phyloP scores from a whole-genome alignment of 768 basidiomycete species.

The Boletus reticulatus region DNA sequence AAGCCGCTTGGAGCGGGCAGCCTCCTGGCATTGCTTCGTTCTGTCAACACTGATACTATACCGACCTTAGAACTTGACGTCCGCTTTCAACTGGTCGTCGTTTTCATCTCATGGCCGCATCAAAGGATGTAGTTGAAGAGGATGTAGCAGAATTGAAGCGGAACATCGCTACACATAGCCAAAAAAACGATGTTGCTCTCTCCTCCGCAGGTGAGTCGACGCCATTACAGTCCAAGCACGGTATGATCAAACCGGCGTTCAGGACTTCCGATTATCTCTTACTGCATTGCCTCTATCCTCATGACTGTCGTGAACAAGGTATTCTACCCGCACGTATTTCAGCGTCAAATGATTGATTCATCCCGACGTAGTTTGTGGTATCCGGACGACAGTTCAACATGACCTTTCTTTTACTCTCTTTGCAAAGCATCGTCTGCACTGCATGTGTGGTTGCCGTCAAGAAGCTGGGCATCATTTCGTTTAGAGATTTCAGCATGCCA shows the following conservation, averaged over 20 bases:
- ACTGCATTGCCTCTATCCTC: slow-evolving; percentile 88
- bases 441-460: slow-evolving; percentile 73
- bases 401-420: slow-evolving; percentile 92
- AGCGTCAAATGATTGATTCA: slow-evolving; percentile 1
- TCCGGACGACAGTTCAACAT: slow-evolving; percentile 92
- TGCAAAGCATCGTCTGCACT: slow-evolving; percentile 89
- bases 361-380: slow-evolving; percentile 73
- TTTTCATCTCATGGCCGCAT: slow-evolving; percentile 12
- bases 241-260: not conserved
- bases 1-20: too few relatives aligned
- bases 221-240: not conserved
- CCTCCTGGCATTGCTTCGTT: not conserved
- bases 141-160: slow-evolving; percentile 55
- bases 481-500: slow-evolving; percentile 76
- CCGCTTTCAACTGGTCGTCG: not conserved
- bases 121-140: slow-evolving; percentile 27
- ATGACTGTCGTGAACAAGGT: slow-evolving; percentile 99
- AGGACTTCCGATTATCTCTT: slow-evolving; percentile 84
- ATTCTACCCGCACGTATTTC: slow-evolving; percentile 7
- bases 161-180: slow-evolving; percentile 41
- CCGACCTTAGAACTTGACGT: not conserved
- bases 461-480: slow-evolving; percentile 72
- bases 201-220: slow-evolving; percentile 26
- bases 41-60: not conserved
- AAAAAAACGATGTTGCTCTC: slow-evolving; percentile 14